Base-by-base conservation (phyloP, 2,329 filamentous ascomycete species). In the Neofusicoccum parvum region DNA sequence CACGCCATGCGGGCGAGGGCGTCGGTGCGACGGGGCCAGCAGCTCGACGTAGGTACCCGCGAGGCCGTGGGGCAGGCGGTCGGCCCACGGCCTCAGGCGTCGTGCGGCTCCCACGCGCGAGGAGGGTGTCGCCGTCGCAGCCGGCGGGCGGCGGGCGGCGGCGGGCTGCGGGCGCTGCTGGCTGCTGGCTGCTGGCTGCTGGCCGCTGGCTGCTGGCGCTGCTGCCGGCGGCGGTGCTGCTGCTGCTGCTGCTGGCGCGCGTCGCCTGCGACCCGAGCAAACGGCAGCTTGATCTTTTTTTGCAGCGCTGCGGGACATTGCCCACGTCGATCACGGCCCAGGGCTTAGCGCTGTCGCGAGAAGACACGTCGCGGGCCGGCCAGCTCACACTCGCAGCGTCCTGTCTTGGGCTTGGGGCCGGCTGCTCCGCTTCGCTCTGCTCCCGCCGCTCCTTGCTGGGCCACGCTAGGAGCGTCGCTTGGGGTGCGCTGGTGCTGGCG, bases 311-410 rank as follows among this genome's bases (percentile, higher is more conserved):
- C 54, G 54, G 54, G 54, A 45, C 54, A 36, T 20, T 58, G 54
- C 54, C 54, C 54, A 48, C 32, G 56, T 60, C 56, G 56, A 60
- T 60, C 56, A 10, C 11, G 56, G 36, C 27, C 56, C 15, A 60
- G 56, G 41, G 56, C 54, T 59, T 59, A 59, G 54, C 54, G 54
- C 54, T 43, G 54, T 59, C 20, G 43, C 34, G 62, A 43, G 34
- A 50, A 65, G 50, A 58, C 62, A 65, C 62, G 62, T 65, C 62
- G 62, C 46, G 45, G 43, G 49, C 23, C 50, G 50, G 62, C 62
- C 62, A 65, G 34, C 62, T 65, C 62, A 65, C 43, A 65, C 62
- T 10, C 62, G 62, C 51, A 65, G 41, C 62, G 41, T 43, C 37
- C 59, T 62, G 58, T 36, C 59, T 50, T 62, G 51, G 51, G 51